A percentile compares a stretch with the other conserved stretches of the same genome.
These are phyloP conservation scores for Stagonosporopsis chrysanthemi DNA, from an alignment of 2,329 filamentous ascomycete genomes.

Conservation along the genomic window DNA sequence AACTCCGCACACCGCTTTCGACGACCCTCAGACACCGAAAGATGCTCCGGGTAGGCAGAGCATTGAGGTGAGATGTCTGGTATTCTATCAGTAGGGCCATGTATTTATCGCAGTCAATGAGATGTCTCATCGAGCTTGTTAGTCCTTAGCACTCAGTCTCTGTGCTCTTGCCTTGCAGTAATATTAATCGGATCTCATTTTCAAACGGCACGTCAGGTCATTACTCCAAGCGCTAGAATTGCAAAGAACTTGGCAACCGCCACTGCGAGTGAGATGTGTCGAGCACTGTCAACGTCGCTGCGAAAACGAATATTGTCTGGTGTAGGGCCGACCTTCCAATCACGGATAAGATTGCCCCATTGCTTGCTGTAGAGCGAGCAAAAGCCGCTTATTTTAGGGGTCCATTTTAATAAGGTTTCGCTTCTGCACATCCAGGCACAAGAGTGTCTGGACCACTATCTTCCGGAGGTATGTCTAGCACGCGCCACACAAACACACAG, in stretches of 20 bases:
- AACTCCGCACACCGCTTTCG: constrained; percentile 72
- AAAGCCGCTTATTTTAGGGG: constrained; percentile 1
- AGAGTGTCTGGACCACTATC: constrained; percentile 6
- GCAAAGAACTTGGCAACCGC: too few relatives aligned
- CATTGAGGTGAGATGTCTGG: constrained; percentile 69
- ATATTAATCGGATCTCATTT: too few relatives aligned
- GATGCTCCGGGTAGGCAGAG: constrained; percentile 63
- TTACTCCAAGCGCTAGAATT: too few relatives aligned
- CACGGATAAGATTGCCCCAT: background rate
- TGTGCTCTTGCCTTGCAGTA: background rate
- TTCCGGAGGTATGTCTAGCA: constrained; percentile 5
- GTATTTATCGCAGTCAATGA: background rate
- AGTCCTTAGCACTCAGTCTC: background rate
- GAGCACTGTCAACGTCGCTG: background rate
- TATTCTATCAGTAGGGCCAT: constrained; percentile 62
- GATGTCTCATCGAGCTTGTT: background rate
- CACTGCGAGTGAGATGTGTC: too few relatives aligned
- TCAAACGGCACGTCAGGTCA: too few relatives aligned
- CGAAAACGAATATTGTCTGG: background rate
- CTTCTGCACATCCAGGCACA: constrained; percentile 12
- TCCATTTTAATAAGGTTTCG: constrained; percentile 14
- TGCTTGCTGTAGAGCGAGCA: background rate
- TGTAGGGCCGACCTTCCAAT: background rate
- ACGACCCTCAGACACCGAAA: constrained; percentile 61
- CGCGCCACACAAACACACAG: background rate